A percentile compares a stretch with the other conserved stretches of the same genome.
Evolutionary conservation across 2,329 filamentous ascomycete genomes (phyloP).

Genomic region (Alternaria alternata): DNA sequence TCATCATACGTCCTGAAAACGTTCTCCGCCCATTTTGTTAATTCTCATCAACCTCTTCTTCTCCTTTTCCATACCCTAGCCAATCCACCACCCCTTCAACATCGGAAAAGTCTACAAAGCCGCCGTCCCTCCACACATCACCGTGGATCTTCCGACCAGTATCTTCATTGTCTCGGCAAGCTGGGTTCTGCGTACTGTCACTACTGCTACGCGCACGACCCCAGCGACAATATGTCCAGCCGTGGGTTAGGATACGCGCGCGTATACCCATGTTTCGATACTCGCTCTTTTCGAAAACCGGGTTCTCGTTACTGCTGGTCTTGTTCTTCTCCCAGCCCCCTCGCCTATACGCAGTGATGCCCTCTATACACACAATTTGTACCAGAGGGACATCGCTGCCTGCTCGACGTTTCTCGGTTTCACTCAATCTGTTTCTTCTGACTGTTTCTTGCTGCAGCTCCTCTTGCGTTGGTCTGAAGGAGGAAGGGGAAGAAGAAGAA

Average conservation of each 20-base stretch:
- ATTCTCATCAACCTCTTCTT: background rate
- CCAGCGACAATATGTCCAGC: slow-evolving; percentile 42
- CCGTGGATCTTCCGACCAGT: slow-evolving; percentile 28
- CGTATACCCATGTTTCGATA: slow-evolving; percentile 21
- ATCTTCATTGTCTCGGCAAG: slow-evolving; percentile 2
- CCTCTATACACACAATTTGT: slow-evolving; percentile 33
- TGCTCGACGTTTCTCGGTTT: slow-evolving; percentile 2
- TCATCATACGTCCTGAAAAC: no score
- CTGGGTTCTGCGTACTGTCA: slow-evolving; percentile 12
- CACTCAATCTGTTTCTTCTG: background rate
- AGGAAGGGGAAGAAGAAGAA: no score
- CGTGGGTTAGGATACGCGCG: slow-evolving; percentile 22
- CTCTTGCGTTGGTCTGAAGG: background rate
- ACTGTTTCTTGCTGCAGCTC: rapidly evolving
- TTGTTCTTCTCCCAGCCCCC: slow-evolving; percentile 39
- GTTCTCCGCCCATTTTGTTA: slow-evolving; percentile 4
- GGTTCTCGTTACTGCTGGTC: no score
- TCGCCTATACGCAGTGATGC: slow-evolving; percentile 31
- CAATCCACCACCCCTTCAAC: slow-evolving; percentile 29
- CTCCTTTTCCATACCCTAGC: slow-evolving; percentile 3
- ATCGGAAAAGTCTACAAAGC: slow-evolving; percentile 37
- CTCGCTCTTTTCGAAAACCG: background rate
- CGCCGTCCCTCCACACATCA: slow-evolving; percentile 26
- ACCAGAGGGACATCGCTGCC: slow-evolving; percentile 25
- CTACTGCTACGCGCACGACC: slow-evolving; percentile 19